Evolutionary conservation across 192 early-diverging fungal genomes (phyloP).

Genomic region (Thoreauomyces humboldtii): DNA sequence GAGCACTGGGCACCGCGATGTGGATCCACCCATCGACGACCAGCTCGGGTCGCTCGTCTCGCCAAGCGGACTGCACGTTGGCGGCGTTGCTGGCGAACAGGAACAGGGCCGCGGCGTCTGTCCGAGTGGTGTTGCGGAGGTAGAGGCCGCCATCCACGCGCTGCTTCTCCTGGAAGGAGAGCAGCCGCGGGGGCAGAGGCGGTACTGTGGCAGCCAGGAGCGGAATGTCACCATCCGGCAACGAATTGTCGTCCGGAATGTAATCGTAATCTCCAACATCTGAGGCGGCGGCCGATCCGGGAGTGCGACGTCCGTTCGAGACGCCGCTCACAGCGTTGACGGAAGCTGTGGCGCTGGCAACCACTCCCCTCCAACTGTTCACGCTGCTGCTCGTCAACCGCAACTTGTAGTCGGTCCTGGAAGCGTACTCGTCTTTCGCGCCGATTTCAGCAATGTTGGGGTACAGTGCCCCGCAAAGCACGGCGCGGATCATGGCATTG

Average conservation of each 20-base stretch:
- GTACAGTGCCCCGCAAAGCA: slow-evolving; percentile 41
- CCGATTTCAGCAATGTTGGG: slow-evolving; percentile 48
- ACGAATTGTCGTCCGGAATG: slow-evolving; percentile 19
- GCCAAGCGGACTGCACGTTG: neutral
- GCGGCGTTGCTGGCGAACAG: slow-evolving; percentile 21
- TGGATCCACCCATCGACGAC: slow-evolving; percentile 23
- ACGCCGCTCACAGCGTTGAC: neutral
- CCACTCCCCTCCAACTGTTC: slow-evolving; percentile 35
- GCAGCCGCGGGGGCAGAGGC: slow-evolving; percentile 36
- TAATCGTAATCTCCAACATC: slow-evolving; percentile 23
- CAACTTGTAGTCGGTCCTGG: slow-evolving; percentile 27
- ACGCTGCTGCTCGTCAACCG: slow-evolving; percentile 36
- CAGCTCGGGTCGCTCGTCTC: neutral
- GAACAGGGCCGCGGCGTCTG: slow-evolving; percentile 34
- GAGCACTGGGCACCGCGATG: slow-evolving; percentile 18
- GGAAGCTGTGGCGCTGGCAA: neutral
- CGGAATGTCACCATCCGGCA: neutral
- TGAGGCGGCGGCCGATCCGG: slow-evolving; percentile 2
- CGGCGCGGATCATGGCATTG: slow-evolving; percentile 30
- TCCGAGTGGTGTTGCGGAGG: slow-evolving; percentile 38
- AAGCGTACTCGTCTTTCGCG: slow-evolving; percentile 40
- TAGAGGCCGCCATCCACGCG: slow-evolving; percentile 41
- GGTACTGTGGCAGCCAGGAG: slow-evolving; percentile 10
- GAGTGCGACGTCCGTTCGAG: neutral
- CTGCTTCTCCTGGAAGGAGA: slow-evolving; percentile 51